Evolutionary conservation across 176 grass and related monocot species (phyloP).

Genomic region (Cenchrus fungigraminus): DNA sequence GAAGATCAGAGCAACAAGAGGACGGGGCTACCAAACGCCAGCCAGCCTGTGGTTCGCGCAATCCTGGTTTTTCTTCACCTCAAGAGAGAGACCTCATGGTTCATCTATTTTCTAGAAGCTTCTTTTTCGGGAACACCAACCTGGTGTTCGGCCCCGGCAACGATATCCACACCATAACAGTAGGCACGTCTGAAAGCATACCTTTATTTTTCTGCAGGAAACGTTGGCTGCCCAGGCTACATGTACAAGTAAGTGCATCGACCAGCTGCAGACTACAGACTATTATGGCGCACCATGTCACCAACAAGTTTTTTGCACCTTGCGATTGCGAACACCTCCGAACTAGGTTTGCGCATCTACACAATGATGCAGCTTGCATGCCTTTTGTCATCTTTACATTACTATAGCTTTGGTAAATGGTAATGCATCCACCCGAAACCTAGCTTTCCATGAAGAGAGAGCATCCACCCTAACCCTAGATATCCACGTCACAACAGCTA

Average conservation of each 20-base stretch:
- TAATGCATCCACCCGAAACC: not conserved
- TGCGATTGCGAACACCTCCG: not conserved
- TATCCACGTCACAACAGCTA: no score
- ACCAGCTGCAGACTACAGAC: no score
- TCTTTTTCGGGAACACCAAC: not conserved
- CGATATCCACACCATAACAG: conserved; percentile 8
- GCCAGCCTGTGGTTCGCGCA: not conserved
- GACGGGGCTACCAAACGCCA: not conserved
- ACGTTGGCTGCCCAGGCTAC: not conserved
- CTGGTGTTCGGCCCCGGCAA: not conserved
- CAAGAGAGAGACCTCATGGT: not conserved
- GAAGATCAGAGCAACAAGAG: conserved; percentile 12
- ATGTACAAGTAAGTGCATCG: no score
- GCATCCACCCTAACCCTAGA: no score
- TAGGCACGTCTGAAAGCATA: not conserved
- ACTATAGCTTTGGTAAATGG: not conserved
- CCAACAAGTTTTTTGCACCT: not conserved
- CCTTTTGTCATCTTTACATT: not conserved
- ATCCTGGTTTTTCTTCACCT: not conserved
- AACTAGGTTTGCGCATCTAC: not conserved
- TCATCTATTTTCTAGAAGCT: conserved; percentile 17
- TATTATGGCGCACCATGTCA: no score
- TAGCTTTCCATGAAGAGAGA: not conserved
- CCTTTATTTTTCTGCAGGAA: not conserved
- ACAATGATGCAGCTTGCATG: not conserved